Evolutionary conservation across 1,284 basidiomycete species (phyloP), one percentile per base, ranked within the genome.

Genomic region (Ganoderma lucidum): DNA sequence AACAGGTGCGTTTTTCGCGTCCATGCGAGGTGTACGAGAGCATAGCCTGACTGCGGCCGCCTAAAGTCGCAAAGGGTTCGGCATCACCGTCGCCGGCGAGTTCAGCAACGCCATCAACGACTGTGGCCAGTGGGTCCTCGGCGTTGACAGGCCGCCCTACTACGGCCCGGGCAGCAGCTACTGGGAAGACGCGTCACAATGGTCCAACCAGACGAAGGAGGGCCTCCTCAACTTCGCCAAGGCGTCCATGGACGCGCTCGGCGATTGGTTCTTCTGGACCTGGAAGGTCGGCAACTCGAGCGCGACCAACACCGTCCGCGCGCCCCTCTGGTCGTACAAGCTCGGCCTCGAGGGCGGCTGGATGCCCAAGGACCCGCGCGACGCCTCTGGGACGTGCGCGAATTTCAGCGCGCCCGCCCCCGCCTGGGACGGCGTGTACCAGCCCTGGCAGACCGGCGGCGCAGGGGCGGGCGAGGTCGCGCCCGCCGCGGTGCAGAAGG

Each of bases 311-410:
- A 82, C 80, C 19, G 87, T 93, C 14, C 84, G 89, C 76, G 81
- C 93, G 2, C 93, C 94, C n/a, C 83, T 92, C 48, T 93, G 95
- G 95, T 92, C 93, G 44, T 96, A 96, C 82, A 81, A 90, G 75
- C 91, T 95, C 69, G 96, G 96, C 37, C 84, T 95, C 61, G 80
- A 88, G 73, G 80, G 89, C 63, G 96, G 95, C 15, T 97, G 91
- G 90, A 91, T 96, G 72, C 93, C 95, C 17, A 83, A 80, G 1
- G 93, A 97, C 80, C 95, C 96, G n/a, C 86, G 95, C 70, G 79
- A 78, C 10, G 87, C 90, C 1, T 62, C 82, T 30, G 96, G 96
- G 28, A 86, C 81, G 39, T 97, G 96, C 77, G 84, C 79, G 35
- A 79, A 83, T 2, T 80, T 90, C 61, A 85, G 89, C 41, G 85